These are phyloP conservation scores for Leccinum obscurum DNA, from an alignment of 768 basidiomycete genomes.

Conservation along the genomic window DNA sequence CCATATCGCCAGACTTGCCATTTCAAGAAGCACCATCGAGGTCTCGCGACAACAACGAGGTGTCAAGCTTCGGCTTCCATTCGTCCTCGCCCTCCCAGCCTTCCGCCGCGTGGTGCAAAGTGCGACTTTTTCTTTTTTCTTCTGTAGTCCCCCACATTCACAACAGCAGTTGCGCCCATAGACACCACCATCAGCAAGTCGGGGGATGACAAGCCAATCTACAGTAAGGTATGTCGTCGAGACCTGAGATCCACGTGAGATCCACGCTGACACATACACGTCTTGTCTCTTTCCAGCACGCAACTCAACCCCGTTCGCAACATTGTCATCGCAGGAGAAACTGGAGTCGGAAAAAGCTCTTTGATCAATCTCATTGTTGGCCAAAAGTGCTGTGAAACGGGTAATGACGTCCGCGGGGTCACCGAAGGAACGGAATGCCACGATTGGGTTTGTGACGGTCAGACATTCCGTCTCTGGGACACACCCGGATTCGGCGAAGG, in stretches of 20 bases:
- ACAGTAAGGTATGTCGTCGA: background rate
- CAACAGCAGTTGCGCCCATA: background rate
- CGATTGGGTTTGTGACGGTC: too few species aligned
- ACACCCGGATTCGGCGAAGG: too few species aligned
- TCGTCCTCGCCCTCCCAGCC: conserved; percentile 4
- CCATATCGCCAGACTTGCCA: conserved; percentile 19
- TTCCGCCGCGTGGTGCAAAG: conserved; percentile 2
- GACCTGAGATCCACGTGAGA: background rate
- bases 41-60: conserved; percentile 27
- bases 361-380: too few species aligned
- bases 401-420: too few species aligned
- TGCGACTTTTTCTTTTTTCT: background rate
- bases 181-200: background rate
- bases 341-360: too few species aligned
- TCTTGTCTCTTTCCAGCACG: too few species aligned
- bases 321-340: too few species aligned
- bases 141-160: background rate
- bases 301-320: too few species aligned
- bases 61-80: conserved; percentile 12
- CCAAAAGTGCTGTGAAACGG: too few species aligned
- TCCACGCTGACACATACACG: too few species aligned
- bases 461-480: too few species aligned
- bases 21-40: conserved; percentile 19
- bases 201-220: conserved; percentile 8
- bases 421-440: too few species aligned